A percentile compares a stretch with the other conserved stretches of the same genome.
Conservation (phyloP, 352 stramenopile genomes). For the Globisporangium uncinulatum region DNA sequence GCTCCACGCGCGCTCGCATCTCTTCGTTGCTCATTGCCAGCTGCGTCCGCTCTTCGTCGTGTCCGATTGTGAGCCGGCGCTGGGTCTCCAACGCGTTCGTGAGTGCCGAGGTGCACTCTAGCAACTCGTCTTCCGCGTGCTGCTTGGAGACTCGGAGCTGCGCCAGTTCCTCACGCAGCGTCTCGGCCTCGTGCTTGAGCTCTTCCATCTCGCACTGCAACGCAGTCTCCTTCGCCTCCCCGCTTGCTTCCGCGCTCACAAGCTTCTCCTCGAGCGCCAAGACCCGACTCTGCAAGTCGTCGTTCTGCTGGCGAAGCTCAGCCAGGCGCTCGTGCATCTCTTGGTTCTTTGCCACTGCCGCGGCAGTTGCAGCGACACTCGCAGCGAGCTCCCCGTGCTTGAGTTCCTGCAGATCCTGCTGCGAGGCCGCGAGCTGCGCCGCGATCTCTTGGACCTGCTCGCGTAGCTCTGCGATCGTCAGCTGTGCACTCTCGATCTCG, state of each 20-base stretch:
- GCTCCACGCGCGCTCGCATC: slow-evolving; percentile 31
- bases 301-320: slow-evolving; percentile 45
- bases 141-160: slow-evolving; percentile 40
- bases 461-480: slow-evolving; percentile 40
- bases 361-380: slow-evolving; percentile 37
- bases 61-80: slow-evolving; percentile 25
- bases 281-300: slow-evolving; percentile 51
- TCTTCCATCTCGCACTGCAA: slow-evolving; percentile 44
- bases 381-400: slow-evolving; percentile 39
- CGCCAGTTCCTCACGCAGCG: slow-evolving; percentile 42
- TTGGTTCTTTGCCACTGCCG: slow-evolving; percentile 49
- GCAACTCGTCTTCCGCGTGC: slow-evolving; percentile 44
- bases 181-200: slow-evolving; percentile 42
- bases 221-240: slow-evolving; percentile 35
- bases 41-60: slow-evolving; percentile 36
- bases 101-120: slow-evolving; percentile 31
- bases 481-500: slow-evolving; percentile 26
- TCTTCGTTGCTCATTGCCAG: slow-evolving; percentile 52
- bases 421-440: slow-evolving; percentile 36
- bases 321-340: slow-evolving; percentile 46
- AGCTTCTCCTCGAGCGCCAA: slow-evolving; percentile 50
- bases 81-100: slow-evolving; percentile 43
- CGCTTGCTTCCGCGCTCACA: slow-evolving; percentile 25
- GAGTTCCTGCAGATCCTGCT: slow-evolving; percentile 39
- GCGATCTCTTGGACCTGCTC: slow-evolving; percentile 58